A percentile compares a stretch with the other conserved stretches of the same genome.
Conservation (phyloP, 148 eudicot genomes). For the Camellia japonica region DNA sequence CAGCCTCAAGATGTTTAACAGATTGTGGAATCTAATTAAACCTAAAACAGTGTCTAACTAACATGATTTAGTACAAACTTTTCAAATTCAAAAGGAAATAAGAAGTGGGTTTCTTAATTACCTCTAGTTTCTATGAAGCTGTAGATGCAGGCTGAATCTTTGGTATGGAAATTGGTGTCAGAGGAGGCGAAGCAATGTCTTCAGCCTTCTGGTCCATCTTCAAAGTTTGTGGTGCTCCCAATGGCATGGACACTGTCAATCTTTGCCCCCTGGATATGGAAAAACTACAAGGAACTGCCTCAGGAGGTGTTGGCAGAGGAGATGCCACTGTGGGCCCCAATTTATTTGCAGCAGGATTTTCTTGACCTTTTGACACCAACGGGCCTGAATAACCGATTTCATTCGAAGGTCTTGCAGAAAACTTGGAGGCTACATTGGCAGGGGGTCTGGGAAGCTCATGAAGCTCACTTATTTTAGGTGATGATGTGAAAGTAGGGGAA, state of each 20-base stretch:
- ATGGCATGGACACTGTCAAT: conserved; percentile 20
- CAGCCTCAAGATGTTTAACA: neutral
- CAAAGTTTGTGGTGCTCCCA: conserved; percentile 20
- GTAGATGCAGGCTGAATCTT: conserved; percentile 28
- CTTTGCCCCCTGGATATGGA: conserved; percentile 41
- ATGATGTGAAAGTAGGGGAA: conserved; percentile 56
- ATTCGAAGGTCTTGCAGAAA: neutral
- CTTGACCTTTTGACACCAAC: conserved; percentile 5
- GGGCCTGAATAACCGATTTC: conserved; percentile 5
- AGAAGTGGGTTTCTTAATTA: conserved; percentile 14
- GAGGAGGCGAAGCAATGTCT: conserved; percentile 46
- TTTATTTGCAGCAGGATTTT: neutral
- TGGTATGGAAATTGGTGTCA: conserved; percentile 40
- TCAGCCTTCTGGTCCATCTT: conserved; percentile 13
- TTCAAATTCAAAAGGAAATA: conserved; percentile 4
- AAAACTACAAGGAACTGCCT: conserved; percentile 27
- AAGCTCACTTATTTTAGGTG: conserved; percentile 84
- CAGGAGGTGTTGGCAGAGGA: conserved; percentile 24
- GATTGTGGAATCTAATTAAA: neutral
- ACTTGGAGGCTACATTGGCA: neutral
- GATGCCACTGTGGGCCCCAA: neutral
- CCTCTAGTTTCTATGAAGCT: conserved; percentile 25
- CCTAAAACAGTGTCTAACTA: neutral
- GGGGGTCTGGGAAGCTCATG: conserved; percentile 99
- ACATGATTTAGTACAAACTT: too few species aligned